Evolutionary conservation across 495 filamentous ascomycete genomes (phyloP).

Genomic region (Letharia lupina): DNA sequence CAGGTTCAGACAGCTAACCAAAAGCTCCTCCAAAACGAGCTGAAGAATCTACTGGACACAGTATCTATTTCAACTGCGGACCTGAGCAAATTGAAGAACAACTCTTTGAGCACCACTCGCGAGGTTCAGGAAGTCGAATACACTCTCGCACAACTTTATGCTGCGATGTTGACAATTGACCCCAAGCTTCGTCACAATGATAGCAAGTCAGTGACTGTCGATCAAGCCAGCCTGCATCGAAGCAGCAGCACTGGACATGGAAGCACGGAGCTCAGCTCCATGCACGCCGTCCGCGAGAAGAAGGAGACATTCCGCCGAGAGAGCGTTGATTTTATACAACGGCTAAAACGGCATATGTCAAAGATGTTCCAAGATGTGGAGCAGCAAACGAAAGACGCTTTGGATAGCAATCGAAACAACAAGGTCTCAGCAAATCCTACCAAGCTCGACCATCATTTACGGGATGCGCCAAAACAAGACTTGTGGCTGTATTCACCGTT

Average conservation of each 20-base stretch:
- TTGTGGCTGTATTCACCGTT: slow-evolving; percentile 82
- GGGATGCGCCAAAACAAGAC: slow-evolving; percentile 44
- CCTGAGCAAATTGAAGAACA: slow-evolving; percentile 61
- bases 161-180: slow-evolving; percentile 92
- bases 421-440: slow-evolving; percentile 41
- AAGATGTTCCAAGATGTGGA: slow-evolving; percentile 69
- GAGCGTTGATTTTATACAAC: slow-evolving; percentile 59
- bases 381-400: slow-evolving; percentile 50
- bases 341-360: slow-evolving; percentile 72
- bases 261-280: slow-evolving; percentile 75
- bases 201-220: slow-evolving; percentile 31
- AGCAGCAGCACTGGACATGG: slow-evolving; percentile 52
- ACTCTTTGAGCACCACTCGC: slow-evolving; percentile 59
- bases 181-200: slow-evolving; percentile 56
- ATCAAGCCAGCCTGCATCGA: slow-evolving; percentile 43
- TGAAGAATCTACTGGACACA: slow-evolving; percentile 71
- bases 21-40: slow-evolving; percentile 81
- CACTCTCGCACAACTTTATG: slow-evolving; percentile 73
- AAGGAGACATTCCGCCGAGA: slow-evolving; percentile 76
- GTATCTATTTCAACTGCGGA: slow-evolving; percentile 75
- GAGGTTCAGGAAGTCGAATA: slow-evolving; percentile 69
- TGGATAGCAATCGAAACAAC: slow-evolving; percentile 44
- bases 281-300: slow-evolving; percentile 89
- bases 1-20: slow-evolving; percentile 97
- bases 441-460: slow-evolving; percentile 43